Conservation (phyloP, 257 asterid species). For the Gynochthodes officinalis region DNA sequence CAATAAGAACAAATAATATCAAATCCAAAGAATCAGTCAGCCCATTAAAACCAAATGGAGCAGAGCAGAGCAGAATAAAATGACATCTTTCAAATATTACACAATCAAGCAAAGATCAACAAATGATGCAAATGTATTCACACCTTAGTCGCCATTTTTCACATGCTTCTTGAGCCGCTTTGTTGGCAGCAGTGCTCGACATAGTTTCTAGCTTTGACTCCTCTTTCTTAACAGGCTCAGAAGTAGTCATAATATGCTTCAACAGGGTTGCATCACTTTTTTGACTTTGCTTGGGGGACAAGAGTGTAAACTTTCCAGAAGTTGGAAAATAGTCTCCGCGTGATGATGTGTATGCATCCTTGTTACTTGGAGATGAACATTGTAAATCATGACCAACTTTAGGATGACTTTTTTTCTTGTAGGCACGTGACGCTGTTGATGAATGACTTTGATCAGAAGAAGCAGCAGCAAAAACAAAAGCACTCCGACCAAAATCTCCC, state of each 20-base stretch:
- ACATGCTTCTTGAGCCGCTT: constrained; percentile 84
- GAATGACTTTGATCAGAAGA: constrained; percentile 50
- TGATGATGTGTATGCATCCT: constrained; percentile 42
- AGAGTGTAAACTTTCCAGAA: constrained; percentile 43
- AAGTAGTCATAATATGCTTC: constrained; percentile 35
- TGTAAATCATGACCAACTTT: constrained; percentile 43
- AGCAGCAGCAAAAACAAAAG: constrained; percentile 71
- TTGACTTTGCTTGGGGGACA: constrained; percentile 41
- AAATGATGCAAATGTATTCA: constrained; percentile 12
- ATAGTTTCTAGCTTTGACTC: constrained; percentile 35
- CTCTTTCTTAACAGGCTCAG: constrained; percentile 41
- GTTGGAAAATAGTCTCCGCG: constrained; percentile 42
- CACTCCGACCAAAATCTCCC: constrained; percentile 42
- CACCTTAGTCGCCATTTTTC: constrained; percentile 96
- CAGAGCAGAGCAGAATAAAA: background rate
- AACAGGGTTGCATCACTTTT: constrained; percentile 32
- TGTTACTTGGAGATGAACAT: constrained; percentile 36
- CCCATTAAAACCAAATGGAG: background rate
- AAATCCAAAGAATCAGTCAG: constrained; percentile 14
- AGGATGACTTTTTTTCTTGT: constrained; percentile 57
- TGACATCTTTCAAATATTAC: background rate
- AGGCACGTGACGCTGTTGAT: constrained; percentile 38
- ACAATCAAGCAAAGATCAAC: background rate
- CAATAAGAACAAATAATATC: background rate
- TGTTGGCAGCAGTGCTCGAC: constrained; percentile 43